Evolutionary conservation across 176 grass and related monocot genomes (phyloP).

Genomic region (Eragrostis nindensis): DNA sequence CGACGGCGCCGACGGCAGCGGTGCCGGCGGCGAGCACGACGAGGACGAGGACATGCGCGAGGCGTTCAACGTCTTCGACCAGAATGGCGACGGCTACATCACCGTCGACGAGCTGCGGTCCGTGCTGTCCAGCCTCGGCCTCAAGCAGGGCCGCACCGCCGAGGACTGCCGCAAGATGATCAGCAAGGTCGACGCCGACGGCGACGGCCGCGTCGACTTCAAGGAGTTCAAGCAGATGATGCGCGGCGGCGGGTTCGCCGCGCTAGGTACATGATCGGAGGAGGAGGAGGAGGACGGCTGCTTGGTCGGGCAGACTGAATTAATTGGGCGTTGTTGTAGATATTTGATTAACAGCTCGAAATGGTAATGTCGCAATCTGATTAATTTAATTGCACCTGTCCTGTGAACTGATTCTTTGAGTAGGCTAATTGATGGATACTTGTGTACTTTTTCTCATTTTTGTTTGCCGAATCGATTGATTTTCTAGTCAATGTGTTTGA

Average conservation of each 20-base stretch:
- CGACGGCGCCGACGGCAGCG: not conserved
- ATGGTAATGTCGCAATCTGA: not conserved
- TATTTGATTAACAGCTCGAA: not conserved
- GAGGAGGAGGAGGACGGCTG: not conserved
- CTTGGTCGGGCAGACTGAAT: not conserved
- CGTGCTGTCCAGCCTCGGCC: conserved; percentile 63
- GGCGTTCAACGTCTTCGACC: conserved; percentile 81
- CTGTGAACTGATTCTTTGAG: not conserved
- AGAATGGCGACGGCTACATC: conserved; percentile 76
- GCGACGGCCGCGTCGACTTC: conserved; percentile 70
- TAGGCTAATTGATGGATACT: too few relatives aligned
- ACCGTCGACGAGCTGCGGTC: conserved; percentile 69
- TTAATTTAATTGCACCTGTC: too few relatives aligned
- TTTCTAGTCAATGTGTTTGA: too few relatives aligned
- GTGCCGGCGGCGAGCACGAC: not conserved
- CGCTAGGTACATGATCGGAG: conserved; percentile 32
- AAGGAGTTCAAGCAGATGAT: conserved; percentile 87
- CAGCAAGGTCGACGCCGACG: conserved; percentile 62
- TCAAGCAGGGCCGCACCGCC: conserved; percentile 63
- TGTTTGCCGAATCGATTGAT: too few relatives aligned
- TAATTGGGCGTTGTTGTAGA: not conserved
- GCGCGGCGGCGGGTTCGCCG: conserved; percentile 57
- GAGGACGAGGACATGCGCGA: conserved; percentile 71
- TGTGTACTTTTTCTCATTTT: too few relatives aligned
- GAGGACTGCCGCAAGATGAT: conserved; percentile 80